A percentile compares a stretch with the other conserved stretches of the same genome.
These are phyloP conservation scores for Moniliella sp. DNA, from an alignment of 1,284 basidiomycete genomes.

Conservation along the genomic window DNA sequence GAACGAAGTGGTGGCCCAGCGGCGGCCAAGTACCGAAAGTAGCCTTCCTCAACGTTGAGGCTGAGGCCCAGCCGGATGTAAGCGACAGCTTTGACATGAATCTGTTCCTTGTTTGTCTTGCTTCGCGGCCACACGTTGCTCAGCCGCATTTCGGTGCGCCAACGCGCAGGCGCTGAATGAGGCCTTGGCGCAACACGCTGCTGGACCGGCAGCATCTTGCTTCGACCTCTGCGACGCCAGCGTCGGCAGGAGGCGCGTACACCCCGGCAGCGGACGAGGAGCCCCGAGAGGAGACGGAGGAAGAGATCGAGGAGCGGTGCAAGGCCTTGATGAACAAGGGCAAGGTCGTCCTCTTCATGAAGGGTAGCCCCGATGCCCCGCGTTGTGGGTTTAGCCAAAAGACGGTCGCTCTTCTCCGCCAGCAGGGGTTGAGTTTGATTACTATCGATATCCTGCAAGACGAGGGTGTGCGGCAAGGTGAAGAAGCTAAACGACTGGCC, in stretches of 20 bases:
- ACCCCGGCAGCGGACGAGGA: constrained; percentile 6
- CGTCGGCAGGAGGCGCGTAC: constrained; percentile 14
- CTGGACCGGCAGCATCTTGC: constrained; percentile 31
- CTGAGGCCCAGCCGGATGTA: constrained; percentile 66
- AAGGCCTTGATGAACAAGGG: constrained; percentile 45
- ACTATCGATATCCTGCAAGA: constrained; percentile 56
- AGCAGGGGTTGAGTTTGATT: constrained; percentile 46
- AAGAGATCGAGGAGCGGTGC: constrained; percentile 48
- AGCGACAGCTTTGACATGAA: constrained; percentile 81
- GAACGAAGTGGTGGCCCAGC: constrained; percentile 36
- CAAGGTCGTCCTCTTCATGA: constrained; percentile 81
- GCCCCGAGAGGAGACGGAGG: constrained; percentile 40
- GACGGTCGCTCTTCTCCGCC: constrained; percentile 46
- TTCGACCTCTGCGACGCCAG: constrained; percentile 14
- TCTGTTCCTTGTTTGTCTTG: constrained; percentile 70
- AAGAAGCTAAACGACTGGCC: constrained; percentile 63
- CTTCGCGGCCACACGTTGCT: constrained; percentile 74
- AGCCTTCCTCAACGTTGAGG: constrained; percentile 68
- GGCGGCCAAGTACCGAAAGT: constrained; percentile 48
- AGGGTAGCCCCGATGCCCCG: constrained; percentile 61
- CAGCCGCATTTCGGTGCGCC: constrained; percentile 55
- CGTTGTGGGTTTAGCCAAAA: constrained; percentile 52
- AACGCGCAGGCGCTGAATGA: constrained; percentile 53
- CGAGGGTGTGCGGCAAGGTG: constrained; percentile 52
- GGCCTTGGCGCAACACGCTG: constrained; percentile 32